Evolutionary conservation across 352 stramenopile species (phyloP), one percentile per base, ranked within the genome.

Genomic region (Pythium aquatile): DNA sequence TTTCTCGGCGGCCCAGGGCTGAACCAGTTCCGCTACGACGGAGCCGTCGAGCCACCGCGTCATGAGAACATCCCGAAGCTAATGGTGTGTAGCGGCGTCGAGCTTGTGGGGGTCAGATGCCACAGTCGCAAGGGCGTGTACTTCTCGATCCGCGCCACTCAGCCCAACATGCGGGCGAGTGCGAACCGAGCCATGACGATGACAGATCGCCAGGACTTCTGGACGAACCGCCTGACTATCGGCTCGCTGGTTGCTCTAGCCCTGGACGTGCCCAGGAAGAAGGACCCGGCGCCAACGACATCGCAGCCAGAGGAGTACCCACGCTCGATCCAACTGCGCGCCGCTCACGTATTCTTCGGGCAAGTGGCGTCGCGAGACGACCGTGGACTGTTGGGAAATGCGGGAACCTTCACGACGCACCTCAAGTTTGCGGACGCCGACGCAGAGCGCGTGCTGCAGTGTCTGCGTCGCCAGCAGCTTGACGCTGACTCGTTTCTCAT

Each of bases 201-300:
- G 55, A 51, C 28, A 6, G 24, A 44, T 29, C 58, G 59, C 1
- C 35, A 42, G 26, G 63, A 39, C n/a, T 70, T 74, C 37, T 75
- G 68, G 68, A 59, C 61, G 17, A 20, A 75, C 17, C 63, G 55
- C 30, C 68, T 56, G 20, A 71, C 65, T 55, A 54, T 33, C 5
- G 68, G 68, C 8, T 71, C 68, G 39, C 40, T 75, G 4, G 68
- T 75, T 17, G 70, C 63, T n/a, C 54, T 75, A 28, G 68, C 68
- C 2, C 24, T 47, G 4, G 48, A 32, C 28, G 68, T 75, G 3
- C 29, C 29, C 7, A 33, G 10, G 17, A 35, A 10, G 13, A 10
- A 51, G 20, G 6, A 24, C 37, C 6, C 30, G 35, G 20, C 57
- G 35, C 29, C 42, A 24, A 6, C 11, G 10, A 9, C n/a, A n/a